Percentiles rank a stretch among this genome's conserved stretches.
phyloP scores from a whole-genome alignment of 1,284 basidiomycete genomes.

The Austropuccinia psidii region DNA sequence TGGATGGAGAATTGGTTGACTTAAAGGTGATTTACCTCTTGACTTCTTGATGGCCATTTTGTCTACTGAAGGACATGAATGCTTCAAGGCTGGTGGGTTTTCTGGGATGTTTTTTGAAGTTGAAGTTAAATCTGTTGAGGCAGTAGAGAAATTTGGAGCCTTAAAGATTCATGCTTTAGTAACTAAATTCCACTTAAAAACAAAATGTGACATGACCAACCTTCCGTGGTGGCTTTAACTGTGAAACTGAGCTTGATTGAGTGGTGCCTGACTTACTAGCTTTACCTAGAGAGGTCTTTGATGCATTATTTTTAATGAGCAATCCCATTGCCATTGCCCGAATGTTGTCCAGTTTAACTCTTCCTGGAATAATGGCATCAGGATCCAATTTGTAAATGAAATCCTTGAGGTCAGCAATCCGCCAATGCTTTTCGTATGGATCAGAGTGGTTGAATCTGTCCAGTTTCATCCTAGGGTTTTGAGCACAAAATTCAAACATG shows the following conservation, averaged over 20 bases:
- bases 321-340: neutral
- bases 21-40: neutral
- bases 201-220: too few relatives aligned
- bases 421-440: neutral
- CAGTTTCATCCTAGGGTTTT: too few relatives aligned
- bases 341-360: neutral
- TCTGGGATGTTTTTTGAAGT: neutral
- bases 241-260: neutral
- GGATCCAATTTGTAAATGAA: constrained; percentile 1
- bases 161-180: neutral
- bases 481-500: too few relatives aligned
- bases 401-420: neutral
- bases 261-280: neutral
- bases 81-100: neutral
- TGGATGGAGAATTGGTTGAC: neutral
- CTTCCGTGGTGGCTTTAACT: neutral
- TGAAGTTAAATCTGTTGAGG: neutral
- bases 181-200: neutral
- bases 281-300: neutral
- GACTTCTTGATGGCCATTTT: too few relatives aligned
- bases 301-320: neutral
- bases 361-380: neutral
- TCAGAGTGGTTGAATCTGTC: neutral
- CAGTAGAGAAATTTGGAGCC: neutral
- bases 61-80: neutral